Percentiles rank a stretch among this genome's conserved stretches.
Evolutionary conservation across 169 alveolate species (phyloP).

Genomic region (Cryptosporidium canis): DNA sequence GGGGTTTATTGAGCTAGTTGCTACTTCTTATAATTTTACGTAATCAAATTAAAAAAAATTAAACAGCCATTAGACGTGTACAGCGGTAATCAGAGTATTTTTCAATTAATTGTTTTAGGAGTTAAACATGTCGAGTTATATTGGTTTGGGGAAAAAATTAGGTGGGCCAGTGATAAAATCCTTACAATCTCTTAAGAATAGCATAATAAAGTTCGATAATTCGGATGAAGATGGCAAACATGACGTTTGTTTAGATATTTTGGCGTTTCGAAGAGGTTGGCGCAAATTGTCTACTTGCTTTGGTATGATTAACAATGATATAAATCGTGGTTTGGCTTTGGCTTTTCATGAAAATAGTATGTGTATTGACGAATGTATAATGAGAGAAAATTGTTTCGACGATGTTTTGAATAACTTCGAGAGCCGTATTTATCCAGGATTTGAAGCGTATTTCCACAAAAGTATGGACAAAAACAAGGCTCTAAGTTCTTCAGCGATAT

Average conservation of each 20-base stretch:
- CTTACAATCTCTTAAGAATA: background rate
- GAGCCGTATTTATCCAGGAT: slow-evolving; percentile 38
- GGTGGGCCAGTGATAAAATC: background rate
- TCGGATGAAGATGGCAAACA: background rate
- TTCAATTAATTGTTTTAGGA: background rate
- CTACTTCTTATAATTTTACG: too few species aligned
- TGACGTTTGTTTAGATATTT: slow-evolving; percentile 8
- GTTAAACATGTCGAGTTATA: background rate
- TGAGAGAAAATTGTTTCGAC: background rate
- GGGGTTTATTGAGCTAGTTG: too few species aligned
- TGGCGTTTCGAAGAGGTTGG: slow-evolving; percentile 45
- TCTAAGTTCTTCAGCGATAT: background rate
- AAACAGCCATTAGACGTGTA: too few species aligned
- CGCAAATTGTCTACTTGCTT: slow-evolving; percentile 9
- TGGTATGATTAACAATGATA: background rate
- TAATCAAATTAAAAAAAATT: too few species aligned
- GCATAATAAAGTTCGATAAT: background rate
- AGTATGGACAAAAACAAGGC: slow-evolving; percentile 1
- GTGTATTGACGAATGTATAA: background rate
- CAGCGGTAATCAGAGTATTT: background rate
- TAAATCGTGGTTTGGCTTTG: background rate
- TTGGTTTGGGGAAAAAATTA: background rate
- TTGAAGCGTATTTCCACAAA: slow-evolving; percentile 1
- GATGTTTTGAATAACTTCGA: background rate
- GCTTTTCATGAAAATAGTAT: background rate